These are phyloP conservation scores for Biancaea sappan DNA, from an alignment of 306 rosid species.

Conservation along the genomic window DNA sequence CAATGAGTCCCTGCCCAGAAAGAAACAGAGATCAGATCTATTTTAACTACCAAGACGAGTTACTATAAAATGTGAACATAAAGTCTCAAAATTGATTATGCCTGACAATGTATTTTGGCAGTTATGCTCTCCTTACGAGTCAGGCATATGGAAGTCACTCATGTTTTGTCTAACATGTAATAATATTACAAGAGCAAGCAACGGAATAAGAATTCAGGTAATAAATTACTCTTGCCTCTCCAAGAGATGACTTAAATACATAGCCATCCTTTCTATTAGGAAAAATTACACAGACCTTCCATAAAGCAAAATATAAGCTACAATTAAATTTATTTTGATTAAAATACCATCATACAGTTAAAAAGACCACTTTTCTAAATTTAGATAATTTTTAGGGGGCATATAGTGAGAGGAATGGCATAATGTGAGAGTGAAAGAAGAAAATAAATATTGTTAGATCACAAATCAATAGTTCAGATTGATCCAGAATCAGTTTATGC, in stretches of 20 bases:
- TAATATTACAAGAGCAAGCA: background rate
- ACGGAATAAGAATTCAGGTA: background rate
- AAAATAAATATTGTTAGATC: too few relatives aligned
- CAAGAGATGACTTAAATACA: background rate
- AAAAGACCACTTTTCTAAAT: background rate
- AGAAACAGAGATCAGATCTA: slow-evolving; percentile 15
- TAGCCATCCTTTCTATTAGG: background rate
- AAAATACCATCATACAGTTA: background rate
- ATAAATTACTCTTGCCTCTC: background rate
- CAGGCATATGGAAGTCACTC: background rate
- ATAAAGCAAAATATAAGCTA: too few relatives aligned
- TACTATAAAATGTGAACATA: background rate
- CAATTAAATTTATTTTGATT: background rate
- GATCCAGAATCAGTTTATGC: too few relatives aligned
- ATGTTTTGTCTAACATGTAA: background rate
- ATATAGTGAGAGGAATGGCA: too few relatives aligned
- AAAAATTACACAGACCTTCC: background rate
- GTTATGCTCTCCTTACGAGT: background rate
- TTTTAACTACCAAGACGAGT: slow-evolving; percentile 6
- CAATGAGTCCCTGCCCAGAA: slow-evolving; percentile 60
- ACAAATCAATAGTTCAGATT: too few relatives aligned
- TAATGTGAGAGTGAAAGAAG: too few relatives aligned
- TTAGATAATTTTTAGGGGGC: too few relatives aligned
- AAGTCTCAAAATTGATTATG: background rate
- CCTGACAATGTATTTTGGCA: background rate